Base-by-base conservation (phyloP, 2,329 filamentous ascomycete species). In the Xenosphaeropsis pyriputrescens region DNA sequence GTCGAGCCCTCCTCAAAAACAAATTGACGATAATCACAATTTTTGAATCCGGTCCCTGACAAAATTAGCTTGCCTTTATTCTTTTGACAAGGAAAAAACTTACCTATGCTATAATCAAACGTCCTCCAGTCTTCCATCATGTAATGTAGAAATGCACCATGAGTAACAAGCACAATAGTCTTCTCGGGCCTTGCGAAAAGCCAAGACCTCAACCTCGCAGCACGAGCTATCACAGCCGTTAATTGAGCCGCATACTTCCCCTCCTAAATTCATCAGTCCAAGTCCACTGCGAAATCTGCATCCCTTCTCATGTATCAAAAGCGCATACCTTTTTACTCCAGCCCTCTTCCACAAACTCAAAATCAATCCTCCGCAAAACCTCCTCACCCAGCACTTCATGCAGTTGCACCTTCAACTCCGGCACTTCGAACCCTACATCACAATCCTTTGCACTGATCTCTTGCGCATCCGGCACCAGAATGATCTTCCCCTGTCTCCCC, bases 61-160 rank as follows among this genome's bases (percentile, higher is more conserved):
- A 9, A 26, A 3, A 26, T 26, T 26, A 26, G 22, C 22, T 26
- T 3, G 8, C 8, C 22, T 9, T 9, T 11, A 9, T 26, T 26
- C 12, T 6, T 9, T 26, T 26, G 3, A 9, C 22, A 26, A 5
- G 8, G 12, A 26, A 26, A 9, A 26, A 6, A 26, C 22, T 26
- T 11, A 26, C 22, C 22, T 5, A 6, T 5, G 8, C 12, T 11
- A 26, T 26, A 26, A 29, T 43, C 41, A 18, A 43, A 39, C 2
- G 75, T 80, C 39, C 74, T 65, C 74, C 78, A 93, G 50, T 93
- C 85, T 46, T 86, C 73, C 0, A 83, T 91, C 44, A 94, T 61
- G 50, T 85, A 93, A 56, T 94, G 86, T 49, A 93, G 54, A 48
- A 88, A 82, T 1, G 81, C 83, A 2, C 86, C 86, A 50, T 93